Evolutionary conservation across 768 basidiomycete species (phyloP).

Genomic region (Rhizopogon vulgaris): DNA sequence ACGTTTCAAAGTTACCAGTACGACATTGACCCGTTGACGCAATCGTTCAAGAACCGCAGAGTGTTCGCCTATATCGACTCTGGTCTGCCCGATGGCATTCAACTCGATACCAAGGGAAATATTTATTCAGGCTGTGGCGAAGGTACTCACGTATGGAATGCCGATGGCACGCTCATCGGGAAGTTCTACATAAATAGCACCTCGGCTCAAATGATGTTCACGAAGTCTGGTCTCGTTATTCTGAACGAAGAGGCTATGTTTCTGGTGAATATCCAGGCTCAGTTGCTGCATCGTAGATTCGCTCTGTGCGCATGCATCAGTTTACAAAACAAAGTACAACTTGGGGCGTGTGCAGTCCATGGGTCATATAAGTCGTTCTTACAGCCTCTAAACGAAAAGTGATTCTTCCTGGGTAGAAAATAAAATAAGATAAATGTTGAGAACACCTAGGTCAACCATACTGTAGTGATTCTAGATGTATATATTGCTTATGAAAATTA

Average conservation of each 20-base stretch:
- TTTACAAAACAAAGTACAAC: too few relatives aligned
- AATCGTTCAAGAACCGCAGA: constrained; percentile 49
- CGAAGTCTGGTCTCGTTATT: constrained; percentile 5
- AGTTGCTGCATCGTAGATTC: neutral
- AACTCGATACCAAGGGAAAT: constrained; percentile 54
- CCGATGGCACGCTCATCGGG: constrained; percentile 47
- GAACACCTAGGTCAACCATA: too few relatives aligned
- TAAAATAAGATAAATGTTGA: too few relatives aligned
- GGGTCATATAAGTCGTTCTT: too few relatives aligned
- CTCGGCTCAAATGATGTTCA: constrained; percentile 3
- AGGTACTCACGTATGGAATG: constrained; percentile 42
- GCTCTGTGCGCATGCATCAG: neutral
- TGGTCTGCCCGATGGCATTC: constrained; percentile 60
- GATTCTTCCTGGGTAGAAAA: too few relatives aligned
- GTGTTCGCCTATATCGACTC: constrained; percentile 59
- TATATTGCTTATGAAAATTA: too few relatives aligned
- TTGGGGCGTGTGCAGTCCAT: too few relatives aligned
- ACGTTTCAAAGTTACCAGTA: constrained; percentile 46
- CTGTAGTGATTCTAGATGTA: too few relatives aligned
- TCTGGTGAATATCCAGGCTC: constrained; percentile 4
- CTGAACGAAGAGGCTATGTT: constrained; percentile 1
- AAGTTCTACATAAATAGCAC: constrained; percentile 46
- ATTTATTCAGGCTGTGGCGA: constrained; percentile 60
- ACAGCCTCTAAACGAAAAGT: too few relatives aligned
- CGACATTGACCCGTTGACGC: constrained; percentile 49